These are phyloP conservation scores for Lignosus rhinocerotis DNA, from an alignment of 1,284 basidiomycete genomes.

Conservation along the genomic window DNA sequence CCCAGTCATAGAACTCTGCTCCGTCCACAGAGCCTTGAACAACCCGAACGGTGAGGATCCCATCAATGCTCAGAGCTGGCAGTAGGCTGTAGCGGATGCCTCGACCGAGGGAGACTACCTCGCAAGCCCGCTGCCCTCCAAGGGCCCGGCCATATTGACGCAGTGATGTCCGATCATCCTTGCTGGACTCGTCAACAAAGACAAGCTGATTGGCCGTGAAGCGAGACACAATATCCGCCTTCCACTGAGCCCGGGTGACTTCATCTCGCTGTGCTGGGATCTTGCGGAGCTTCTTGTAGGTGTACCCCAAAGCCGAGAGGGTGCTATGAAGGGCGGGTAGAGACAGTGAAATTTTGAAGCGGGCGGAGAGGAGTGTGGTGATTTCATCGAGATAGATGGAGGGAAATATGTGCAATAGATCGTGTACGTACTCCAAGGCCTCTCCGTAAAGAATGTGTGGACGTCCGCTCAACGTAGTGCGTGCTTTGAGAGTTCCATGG, in stretches of 20 bases:
- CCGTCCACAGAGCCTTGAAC: constrained; percentile 28
- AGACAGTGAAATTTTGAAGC: no score
- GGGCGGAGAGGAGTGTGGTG: no score
- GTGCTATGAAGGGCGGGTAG: neutral
- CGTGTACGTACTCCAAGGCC: no score
- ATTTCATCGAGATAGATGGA: no score
- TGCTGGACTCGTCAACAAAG: constrained; percentile 34
- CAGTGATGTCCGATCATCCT: constrained; percentile 30
- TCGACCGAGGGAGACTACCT: neutral
- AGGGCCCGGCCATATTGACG: constrained; percentile 29
- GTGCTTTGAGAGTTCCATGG: no score
- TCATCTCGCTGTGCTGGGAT: constrained; percentile 18
- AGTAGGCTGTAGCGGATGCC: constrained; percentile 30
- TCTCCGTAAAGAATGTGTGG: no score
- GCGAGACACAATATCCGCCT: constrained; percentile 12
- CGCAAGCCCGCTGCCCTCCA: constrained; percentile 10
- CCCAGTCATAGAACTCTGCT: constrained; percentile 13
- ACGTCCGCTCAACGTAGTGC: no score
- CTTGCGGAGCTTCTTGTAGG: constrained; percentile 10
- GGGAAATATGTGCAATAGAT: no score
- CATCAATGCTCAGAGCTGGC: constrained; percentile 29
- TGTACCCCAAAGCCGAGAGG: neutral
- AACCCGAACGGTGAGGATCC: constrained; percentile 28
- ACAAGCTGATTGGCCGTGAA: constrained; percentile 28
- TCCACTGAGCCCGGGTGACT: constrained; percentile 23